Evolutionary conservation across 805 yeast genomes (phyloP), one percentile per base, ranked within the genome.

Genomic region (Candida peoriensis): DNA sequence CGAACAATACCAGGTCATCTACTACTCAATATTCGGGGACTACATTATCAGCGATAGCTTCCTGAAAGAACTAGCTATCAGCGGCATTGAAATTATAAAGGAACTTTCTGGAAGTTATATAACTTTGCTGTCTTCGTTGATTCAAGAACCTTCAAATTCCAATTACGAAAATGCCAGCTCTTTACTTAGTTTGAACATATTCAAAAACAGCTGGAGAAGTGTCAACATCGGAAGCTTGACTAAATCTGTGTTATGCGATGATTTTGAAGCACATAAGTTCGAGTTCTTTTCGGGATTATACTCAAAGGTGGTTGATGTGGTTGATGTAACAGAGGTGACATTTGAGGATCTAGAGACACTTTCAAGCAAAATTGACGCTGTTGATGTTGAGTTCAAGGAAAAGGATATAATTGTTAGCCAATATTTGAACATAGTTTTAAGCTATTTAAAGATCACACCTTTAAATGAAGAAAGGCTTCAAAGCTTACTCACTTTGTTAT

Each of bases 331-430:
- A 19, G 28, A 38, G 27, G 27, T 37, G 22, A 32, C 35, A 4
- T 41, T 54, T 28, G 37, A 41, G 5, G 41, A 47, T 4, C 4
- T 54, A 7, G 10, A 31, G 3, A 19, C 37, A 5, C 31, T 59
- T 4, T 20, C 30, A 4, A 22, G 20, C 1, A 28, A 27, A 4
- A 2, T 24, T 25, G 8, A 23, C 7, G 4, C 20, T 31, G 9
- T 30, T 41, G 11, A 23, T 30, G 3, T 14, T 13, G 33, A 37
- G 20, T 61, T 58, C 34, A 62, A 55, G 30, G 15, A 46, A 2
- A 59, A 52, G 32, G 70, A 63, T 39, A 33, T 34, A 2, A 30
- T 51, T 6, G 54, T 52, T 29, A 54, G 56, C 3, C 38, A 40
- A 2, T 58, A 41, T 29, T 53, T 64, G 21, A 37, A 46, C 2